These are phyloP conservation scores for Rhizodiscina lignyota DNA, from an alignment of 495 filamentous ascomycete genomes.

Conservation along the genomic window DNA sequence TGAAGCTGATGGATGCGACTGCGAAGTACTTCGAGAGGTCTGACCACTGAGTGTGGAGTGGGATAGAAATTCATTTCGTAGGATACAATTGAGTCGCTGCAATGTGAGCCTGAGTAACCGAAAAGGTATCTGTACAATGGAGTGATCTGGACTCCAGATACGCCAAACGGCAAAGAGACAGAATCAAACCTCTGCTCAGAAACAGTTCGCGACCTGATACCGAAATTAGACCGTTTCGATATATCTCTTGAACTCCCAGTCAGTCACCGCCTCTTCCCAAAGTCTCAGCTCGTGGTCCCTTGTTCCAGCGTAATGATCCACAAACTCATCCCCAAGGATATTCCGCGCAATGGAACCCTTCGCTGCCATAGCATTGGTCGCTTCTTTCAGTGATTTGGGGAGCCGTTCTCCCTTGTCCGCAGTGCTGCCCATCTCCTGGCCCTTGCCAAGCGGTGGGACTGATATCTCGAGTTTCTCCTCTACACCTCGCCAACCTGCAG, in stretches of 20 bases:
- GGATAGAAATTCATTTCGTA: no score
- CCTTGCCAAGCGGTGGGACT: constrained; percentile 68
- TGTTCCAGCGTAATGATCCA: constrained; percentile 88
- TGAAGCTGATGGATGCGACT: no score
- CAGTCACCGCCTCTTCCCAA: constrained; percentile 92
- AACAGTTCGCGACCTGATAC: no score
- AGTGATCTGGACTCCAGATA: no score
- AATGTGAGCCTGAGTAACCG: no score
- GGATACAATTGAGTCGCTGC: no score
- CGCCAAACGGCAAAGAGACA: no score
- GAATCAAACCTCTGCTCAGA: no score
- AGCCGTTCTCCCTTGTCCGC: constrained; percentile 53
- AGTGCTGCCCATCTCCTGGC: constrained; percentile 55
- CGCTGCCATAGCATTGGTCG: constrained; percentile 54
- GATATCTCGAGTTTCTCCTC: constrained; percentile 75
- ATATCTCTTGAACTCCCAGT: constrained; percentile 67
- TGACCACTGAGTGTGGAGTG: no score
- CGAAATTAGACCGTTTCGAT: constrained; percentile 53
- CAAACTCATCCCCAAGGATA: constrained; percentile 86
- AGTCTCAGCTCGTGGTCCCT: constrained; percentile 77
- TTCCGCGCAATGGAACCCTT: constrained; percentile 72
- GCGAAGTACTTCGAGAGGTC: no score
- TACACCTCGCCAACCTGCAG: constrained; percentile 74
- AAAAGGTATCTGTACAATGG: no score
- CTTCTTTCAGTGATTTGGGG: constrained; percentile 70